phyloP scores from a whole-genome alignment of 2,329 filamentous ascomycete species.

The Fusarium newnesense region DNA sequence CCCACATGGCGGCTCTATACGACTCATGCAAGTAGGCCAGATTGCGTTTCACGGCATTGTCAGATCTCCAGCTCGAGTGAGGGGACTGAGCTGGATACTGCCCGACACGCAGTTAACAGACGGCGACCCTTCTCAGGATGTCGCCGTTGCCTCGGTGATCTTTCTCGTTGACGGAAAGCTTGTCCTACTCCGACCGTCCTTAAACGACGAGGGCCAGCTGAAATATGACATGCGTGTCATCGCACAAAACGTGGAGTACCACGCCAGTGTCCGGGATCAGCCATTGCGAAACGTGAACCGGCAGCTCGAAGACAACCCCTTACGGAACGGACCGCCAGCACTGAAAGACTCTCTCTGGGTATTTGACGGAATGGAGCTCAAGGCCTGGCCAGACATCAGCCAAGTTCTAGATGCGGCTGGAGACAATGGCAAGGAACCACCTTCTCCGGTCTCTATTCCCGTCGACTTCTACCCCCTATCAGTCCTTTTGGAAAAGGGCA shows the following conservation, averaged over 20 bases:
- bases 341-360: conserved; percentile 92
- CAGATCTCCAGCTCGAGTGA: conserved; percentile 88
- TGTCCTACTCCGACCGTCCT: conserved; percentile 87
- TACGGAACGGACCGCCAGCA: conserved; percentile 54
- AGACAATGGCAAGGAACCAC: conserved; percentile 75
- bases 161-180: conserved; percentile 98
- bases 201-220: conserved; percentile 82
- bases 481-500: conserved; percentile 86
- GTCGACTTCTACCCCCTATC: conserved; percentile 97
- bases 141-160: conserved; percentile 89
- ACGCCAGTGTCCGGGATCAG: conserved; percentile 90
- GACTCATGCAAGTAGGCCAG: conserved; percentile 92
- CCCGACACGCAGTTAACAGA: conserved; percentile 89
- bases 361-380: conserved; percentile 87
- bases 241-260: conserved; percentile 95
- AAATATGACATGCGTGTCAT: conserved; percentile 99
- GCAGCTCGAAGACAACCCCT: conserved; percentile 37
- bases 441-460: conserved; percentile 78
- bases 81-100: conserved; percentile 94
- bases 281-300: conserved; percentile 55
- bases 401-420: conserved; percentile 79
- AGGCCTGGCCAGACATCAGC: conserved; percentile 89
- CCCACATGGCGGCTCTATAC: conserved; percentile 73
- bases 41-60: conserved; percentile 98
- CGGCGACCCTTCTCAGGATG: conserved; percentile 95